A percentile compares a stretch with the other conserved stretches of the same genome.
Conservation (phyloP, 257 asterid species). For the Nicotiana attenuata region DNA sequence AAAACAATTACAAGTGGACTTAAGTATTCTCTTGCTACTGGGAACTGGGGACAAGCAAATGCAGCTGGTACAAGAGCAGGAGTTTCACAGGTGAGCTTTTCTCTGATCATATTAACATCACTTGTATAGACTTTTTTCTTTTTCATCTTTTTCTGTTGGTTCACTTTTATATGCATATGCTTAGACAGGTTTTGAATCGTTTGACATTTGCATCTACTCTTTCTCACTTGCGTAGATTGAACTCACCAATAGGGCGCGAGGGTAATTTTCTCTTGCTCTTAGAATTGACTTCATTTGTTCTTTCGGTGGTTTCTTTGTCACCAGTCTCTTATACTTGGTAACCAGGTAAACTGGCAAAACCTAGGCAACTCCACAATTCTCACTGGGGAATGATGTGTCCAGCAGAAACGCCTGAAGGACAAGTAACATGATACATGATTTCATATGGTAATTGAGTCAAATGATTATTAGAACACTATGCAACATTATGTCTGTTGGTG, state of each 20-base stretch:
- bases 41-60: slow-evolving; percentile 99
- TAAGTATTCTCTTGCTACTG: slow-evolving; percentile 93
- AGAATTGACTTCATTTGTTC: not conserved
- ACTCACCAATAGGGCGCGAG: slow-evolving; percentile 99
- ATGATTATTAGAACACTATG: not conserved
- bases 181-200: slow-evolving; percentile 83
- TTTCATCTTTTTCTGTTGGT: not conserved
- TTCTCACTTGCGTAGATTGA: slow-evolving; percentile 89
- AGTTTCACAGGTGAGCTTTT: slow-evolving; percentile 80
- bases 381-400: slow-evolving; percentile 99
- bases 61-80: slow-evolving; percentile 99
- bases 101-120: not conserved
- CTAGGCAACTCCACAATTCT: slow-evolving; percentile 97
- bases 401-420: slow-evolving; percentile 99
- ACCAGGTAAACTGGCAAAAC: slow-evolving; percentile 92
- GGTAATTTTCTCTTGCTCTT: slow-evolving; percentile 35
- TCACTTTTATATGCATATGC: slow-evolving; percentile 9
- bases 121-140: not conserved
- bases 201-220: slow-evolving; percentile 95
- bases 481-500: slow-evolving; percentile 12
- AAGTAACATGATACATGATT: slow-evolving; percentile 28
- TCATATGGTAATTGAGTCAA: not conserved
- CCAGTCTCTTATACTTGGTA: slow-evolving; percentile 6
- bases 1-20: slow-evolving; percentile 97
- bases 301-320: not conserved